Percentiles rank a stretch among this genome's conserved stretches.
These are phyloP conservation scores for Hymenoscyphus fraxineus DNA, from an alignment of 2,329 filamentous ascomycete genomes.

Conservation along the genomic window DNA sequence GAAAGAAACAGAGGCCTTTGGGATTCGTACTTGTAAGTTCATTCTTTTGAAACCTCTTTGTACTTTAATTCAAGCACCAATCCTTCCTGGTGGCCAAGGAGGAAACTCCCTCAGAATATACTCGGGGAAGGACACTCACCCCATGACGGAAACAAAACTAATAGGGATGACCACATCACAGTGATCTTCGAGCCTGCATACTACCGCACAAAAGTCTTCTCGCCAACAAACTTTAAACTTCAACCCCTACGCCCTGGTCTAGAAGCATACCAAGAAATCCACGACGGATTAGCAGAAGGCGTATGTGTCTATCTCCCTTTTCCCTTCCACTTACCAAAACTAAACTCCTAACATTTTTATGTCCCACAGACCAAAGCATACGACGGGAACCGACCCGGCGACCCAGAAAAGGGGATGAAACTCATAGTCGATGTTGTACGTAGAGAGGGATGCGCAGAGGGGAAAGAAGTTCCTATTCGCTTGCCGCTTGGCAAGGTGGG, in stretches of 20 bases:
- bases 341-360: too few relatives aligned
- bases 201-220: constrained; percentile 45
- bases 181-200: constrained; percentile 44
- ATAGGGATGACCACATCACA: too few relatives aligned
- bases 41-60: constrained; percentile 3
- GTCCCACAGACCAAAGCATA: constrained; percentile 20
- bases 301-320: neutral
- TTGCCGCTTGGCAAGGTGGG: constrained; percentile 53
- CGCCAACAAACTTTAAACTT: constrained; percentile 24
- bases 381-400: constrained; percentile 51
- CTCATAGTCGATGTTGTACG: constrained; percentile 55
- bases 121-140: too few relatives aligned
- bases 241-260: constrained; percentile 27
- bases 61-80: too few relatives aligned
- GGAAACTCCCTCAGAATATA: too few relatives aligned
- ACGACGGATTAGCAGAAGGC: constrained; percentile 29
- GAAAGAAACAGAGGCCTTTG: constrained; percentile 11
- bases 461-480: constrained; percentile 49
- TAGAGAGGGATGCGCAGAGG: constrained; percentile 44
- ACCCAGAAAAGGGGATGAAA: constrained; percentile 49
- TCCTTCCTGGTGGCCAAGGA: too few relatives aligned
- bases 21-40: neutral
- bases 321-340: constrained; percentile 23
- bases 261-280: constrained; percentile 19
- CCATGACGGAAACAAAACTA: too few relatives aligned